Evolutionary conservation across 1,284 basidiomycete species (phyloP).

Genomic region (Cryptococcus floricola): DNA sequence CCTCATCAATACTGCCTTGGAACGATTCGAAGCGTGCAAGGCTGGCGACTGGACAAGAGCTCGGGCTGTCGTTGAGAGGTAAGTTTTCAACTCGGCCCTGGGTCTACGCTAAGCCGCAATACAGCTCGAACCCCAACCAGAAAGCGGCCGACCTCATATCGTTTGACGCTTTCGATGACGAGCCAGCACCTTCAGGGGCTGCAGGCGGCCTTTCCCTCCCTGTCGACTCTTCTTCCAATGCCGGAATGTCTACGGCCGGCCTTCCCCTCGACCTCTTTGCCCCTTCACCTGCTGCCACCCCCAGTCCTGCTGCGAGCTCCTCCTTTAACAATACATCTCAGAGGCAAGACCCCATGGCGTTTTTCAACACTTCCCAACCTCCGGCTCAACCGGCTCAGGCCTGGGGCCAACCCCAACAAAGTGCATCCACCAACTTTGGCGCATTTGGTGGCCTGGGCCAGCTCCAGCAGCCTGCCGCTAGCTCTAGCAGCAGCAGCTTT

Average conservation of each 20-base stretch:
- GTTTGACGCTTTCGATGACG: constrained; percentile 50
- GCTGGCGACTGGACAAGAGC: constrained; percentile 67
- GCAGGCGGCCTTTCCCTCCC: constrained; percentile 40
- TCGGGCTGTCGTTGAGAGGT: constrained; percentile 38
- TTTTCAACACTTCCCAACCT: constrained; percentile 34
- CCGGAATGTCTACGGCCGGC: constrained; percentile 38
- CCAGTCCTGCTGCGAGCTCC: constrained; percentile 11
- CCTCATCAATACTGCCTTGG: constrained; percentile 87
- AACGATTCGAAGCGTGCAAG: constrained; percentile 87
- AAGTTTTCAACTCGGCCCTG: constrained; percentile 10
- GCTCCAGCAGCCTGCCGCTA: background rate
- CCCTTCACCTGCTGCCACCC: constrained; percentile 35
- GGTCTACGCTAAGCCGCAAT: constrained; percentile 5
- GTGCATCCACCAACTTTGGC: constrained; percentile 5
- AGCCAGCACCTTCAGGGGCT: constrained; percentile 21
- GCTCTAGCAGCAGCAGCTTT: background rate
- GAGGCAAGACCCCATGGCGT: constrained; percentile 45
- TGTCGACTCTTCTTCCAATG: constrained; percentile 20
- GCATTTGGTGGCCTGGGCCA: constrained; percentile 5
- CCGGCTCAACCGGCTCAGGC: constrained; percentile 2
- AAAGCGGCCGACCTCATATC: constrained; percentile 49
- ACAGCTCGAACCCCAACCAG: constrained; percentile 40
- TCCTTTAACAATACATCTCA: constrained; percentile 2
- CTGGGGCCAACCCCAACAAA: constrained; percentile 10
- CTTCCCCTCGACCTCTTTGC: constrained; percentile 49